Conservation (phyloP, 768 basidiomycete genomes). For the Suillus discolor region DNA sequence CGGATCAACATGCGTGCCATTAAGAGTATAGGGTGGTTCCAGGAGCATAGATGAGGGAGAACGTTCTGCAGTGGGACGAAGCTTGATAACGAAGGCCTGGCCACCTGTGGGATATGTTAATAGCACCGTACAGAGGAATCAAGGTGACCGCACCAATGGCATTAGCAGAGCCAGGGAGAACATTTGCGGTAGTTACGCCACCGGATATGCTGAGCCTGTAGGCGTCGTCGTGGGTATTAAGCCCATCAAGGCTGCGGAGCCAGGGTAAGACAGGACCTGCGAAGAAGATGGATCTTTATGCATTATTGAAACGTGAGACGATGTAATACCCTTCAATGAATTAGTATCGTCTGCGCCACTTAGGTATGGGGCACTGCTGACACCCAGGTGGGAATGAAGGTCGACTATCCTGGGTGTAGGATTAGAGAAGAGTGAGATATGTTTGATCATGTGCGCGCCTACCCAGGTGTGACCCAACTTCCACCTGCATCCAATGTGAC, state of each 20-base stretch:
- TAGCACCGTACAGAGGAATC: slow-evolving; percentile 16
- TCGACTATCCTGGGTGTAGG: slow-evolving; percentile 50
- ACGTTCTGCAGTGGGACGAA: slow-evolving; percentile 74
- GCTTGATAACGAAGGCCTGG: slow-evolving; percentile 86
- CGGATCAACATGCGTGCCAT: slow-evolving; percentile 42
- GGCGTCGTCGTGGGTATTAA: slow-evolving; percentile 84
- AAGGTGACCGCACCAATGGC: slow-evolving; percentile 58
- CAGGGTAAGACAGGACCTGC: slow-evolving; percentile 67
- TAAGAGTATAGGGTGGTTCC: slow-evolving; percentile 75
- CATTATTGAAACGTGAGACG: not conserved
- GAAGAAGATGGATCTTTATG: not conserved
- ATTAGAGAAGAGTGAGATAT: slow-evolving; percentile 19
- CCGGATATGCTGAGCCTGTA: slow-evolving; percentile 78
- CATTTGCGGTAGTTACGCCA: slow-evolving; percentile 83
- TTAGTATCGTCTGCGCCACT: slow-evolving; percentile 58
- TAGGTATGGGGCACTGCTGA: slow-evolving; percentile 61
- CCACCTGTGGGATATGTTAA: slow-evolving; percentile 55
- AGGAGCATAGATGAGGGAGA: slow-evolving; percentile 82
- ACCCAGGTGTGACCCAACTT: slow-evolving; percentile 74
- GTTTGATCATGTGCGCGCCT: slow-evolving; percentile 24
- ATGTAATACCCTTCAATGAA: slow-evolving; percentile 50
- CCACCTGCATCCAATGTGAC: slow-evolving; percentile 61
- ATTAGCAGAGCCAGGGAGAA: slow-evolving; percentile 78
- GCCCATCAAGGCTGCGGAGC: slow-evolving; percentile 80
- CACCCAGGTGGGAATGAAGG: slow-evolving; percentile 79